phyloP scores from a whole-genome alignment of 768 basidiomycete species.

The Phaffia australis region DNA sequence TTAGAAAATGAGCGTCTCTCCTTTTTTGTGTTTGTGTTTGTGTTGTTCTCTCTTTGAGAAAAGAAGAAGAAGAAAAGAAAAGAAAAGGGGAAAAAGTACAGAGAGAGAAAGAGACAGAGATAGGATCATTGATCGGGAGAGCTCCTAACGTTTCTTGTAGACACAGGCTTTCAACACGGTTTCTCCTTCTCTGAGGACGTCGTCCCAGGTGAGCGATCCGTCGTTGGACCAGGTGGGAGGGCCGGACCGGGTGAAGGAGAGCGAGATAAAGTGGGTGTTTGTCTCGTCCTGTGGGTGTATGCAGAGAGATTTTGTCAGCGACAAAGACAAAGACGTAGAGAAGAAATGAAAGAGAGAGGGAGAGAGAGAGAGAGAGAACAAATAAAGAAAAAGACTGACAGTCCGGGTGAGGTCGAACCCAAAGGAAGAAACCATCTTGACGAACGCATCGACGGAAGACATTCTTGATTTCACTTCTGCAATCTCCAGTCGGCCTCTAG shows the following conservation, averaged over 20 bases:
- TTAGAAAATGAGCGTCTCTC: too few relatives aligned
- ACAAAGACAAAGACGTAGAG: background rate
- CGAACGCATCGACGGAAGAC: slow-evolving; percentile 55
- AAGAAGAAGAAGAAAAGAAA: too few relatives aligned
- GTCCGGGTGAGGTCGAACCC: slow-evolving; percentile 65
- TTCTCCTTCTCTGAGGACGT: slow-evolving; percentile 46
- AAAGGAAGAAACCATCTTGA: slow-evolving; percentile 50
- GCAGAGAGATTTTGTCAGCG: background rate
- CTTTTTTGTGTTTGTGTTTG: too few relatives aligned
- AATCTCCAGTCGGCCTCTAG: slow-evolving; percentile 68
- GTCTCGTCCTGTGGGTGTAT: slow-evolving; percentile 51
- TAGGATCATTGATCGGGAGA: too few relatives aligned
- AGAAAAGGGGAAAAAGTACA: too few relatives aligned
- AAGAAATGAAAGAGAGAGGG: background rate
- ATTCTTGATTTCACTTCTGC: slow-evolving; percentile 86
- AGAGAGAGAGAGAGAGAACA: background rate
- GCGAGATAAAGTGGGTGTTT: slow-evolving; percentile 75
- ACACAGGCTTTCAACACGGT: slow-evolving; percentile 72
- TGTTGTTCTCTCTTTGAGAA: too few relatives aligned
- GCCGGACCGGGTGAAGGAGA: slow-evolving; percentile 53
- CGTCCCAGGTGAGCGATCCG: slow-evolving; percentile 46
- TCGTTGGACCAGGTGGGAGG: slow-evolving; percentile 39
- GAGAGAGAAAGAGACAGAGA: too few relatives aligned
- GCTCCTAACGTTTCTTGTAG: slow-evolving; percentile 66
- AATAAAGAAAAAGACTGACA: slow-evolving; percentile 40